A percentile compares a stretch with the other conserved stretches of the same genome.
Conservation (phyloP, 2,329 filamentous ascomycete species). For the Cordyceps farinosa region DNA sequence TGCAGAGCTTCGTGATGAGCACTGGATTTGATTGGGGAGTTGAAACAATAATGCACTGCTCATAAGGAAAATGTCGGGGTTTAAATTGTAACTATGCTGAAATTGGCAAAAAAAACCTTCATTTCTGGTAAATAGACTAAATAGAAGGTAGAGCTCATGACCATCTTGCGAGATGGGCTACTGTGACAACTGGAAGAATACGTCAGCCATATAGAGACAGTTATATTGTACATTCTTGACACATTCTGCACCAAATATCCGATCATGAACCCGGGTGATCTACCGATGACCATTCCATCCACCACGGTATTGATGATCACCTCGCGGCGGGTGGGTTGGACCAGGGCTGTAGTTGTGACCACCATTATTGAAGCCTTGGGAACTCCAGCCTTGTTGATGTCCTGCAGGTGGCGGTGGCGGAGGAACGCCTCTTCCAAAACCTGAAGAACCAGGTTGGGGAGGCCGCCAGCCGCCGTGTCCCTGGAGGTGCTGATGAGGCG, state of each 20-base stretch:
- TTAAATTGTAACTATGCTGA: neutral
- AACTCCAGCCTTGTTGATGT: neutral
- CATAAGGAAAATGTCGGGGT: neutral
- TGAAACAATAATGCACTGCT: neutral
- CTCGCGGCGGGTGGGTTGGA: neutral
- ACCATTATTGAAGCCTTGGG: neutral
- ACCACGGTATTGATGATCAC: neutral
- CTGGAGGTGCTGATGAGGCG: constrained; percentile 23
- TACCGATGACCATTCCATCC: constrained; percentile 4
- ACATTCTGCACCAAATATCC: neutral
- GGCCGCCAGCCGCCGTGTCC: constrained; percentile 36
- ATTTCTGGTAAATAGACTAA: neutral
- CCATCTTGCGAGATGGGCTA: neutral
- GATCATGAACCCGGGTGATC: neutral
- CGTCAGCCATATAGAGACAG: neutral
- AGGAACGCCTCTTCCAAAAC: constrained; percentile 41
- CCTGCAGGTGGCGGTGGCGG: constrained; percentile 42
- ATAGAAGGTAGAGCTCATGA: neutral
- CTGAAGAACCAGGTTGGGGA: constrained; percentile 42
- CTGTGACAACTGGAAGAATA: neutral
- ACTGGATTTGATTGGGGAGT: constrained; percentile 1
- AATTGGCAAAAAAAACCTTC: neutral
- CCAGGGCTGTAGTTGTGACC: neutral
- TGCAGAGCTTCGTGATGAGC: constrained; percentile 4
- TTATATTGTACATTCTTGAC: neutral